Evolutionary conservation across 73 alveolate species (phyloP), one percentile per base, ranked within the genome.

Genomic region (Breviolum minutum): DNA sequence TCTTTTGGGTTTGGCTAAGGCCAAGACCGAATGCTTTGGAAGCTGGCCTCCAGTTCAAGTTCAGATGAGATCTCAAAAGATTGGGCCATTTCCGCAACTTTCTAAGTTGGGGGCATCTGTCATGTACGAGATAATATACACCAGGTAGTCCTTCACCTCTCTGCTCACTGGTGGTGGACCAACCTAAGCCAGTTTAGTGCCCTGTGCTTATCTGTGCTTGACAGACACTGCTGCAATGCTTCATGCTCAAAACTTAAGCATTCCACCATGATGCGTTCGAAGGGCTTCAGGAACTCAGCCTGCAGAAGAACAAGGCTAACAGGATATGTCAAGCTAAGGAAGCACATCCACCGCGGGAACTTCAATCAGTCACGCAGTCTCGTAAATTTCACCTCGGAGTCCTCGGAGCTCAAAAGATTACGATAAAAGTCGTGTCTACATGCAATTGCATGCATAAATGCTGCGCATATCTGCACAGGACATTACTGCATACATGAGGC

Each of bases 211-310:
- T 29, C 62, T 77, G n/a, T 29, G 26, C 40, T 77, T 77, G 54
- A 71, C 29, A 9, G 83, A 73, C 12, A 22, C 54, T 73, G 60
- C 27, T 73, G 8, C 83, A 48, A 20, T 73, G 60, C 27, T 73
- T 19, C 83, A 48, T 77, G 20, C 54, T 40, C 54, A 40, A 30
- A 24, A 29, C 61, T 29, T 80, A 61, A 94, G 99, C 84, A 63
- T 74, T 29, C 17, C 95, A 99, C 98, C 99, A 99, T 99, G 89
- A 99, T 99, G 84, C 99, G 87, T 81, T 99, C 99, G 81, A 99
- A 99, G 62, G 99, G 99, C 87, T 99, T 99, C 86, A 99, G 95
- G 99, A 99, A 99, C 71, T 99, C 99, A 3, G 94, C 99, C 99
- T 99, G 60, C 26, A 40, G 54, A 40, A 40, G 54, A 40, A 66